Percentiles rank a stretch among this genome's conserved stretches.
Evolutionary conservation across 2,329 filamentous ascomycete genomes (phyloP).

Genomic region (Cordyceps militaris): DNA sequence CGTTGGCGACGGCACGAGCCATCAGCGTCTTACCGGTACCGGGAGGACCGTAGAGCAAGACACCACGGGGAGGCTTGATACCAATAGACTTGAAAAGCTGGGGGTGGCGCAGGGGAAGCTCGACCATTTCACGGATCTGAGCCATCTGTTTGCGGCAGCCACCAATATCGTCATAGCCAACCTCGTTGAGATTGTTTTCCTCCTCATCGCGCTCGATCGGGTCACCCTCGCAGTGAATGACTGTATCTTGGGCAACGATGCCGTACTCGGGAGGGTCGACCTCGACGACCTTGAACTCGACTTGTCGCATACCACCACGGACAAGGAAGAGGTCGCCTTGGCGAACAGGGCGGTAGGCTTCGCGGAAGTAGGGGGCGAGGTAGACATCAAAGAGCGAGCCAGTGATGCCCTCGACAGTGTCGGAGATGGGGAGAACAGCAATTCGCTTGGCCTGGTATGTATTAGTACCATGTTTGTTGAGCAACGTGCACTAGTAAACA

Average conservation of each 20-base stretch:
- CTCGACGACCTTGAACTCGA: conserved; percentile 99
- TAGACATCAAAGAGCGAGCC: conserved; percentile 98
- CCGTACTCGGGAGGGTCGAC: conserved; percentile 97
- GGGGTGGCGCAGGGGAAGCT: conserved; percentile 91
- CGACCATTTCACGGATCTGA: conserved; percentile 97
- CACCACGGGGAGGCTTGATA: conserved; percentile 98
- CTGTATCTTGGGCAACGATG: conserved; percentile 96
- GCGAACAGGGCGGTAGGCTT: conserved; percentile 94
- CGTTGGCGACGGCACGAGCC: conserved; percentile 97
- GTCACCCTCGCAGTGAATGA: conserved; percentile 98
- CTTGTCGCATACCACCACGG: conserved; percentile 95
- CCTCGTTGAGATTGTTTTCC: conserved; percentile 98
- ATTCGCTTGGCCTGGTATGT: conserved; percentile 83
- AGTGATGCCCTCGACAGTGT: conserved; percentile 95
- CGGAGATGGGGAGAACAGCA: conserved; percentile 93
- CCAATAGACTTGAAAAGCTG: conserved; percentile 99
- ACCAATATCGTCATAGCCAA: conserved; percentile 98
- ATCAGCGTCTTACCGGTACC: conserved; percentile 99
- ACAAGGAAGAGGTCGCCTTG: conserved; percentile 98
- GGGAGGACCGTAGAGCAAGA: conserved; percentile 90
- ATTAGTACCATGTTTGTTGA: conserved; percentile 20
- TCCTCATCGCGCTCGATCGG: conserved; percentile 94
- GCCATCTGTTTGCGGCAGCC: conserved; percentile 99
- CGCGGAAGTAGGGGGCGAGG: conserved; percentile 98
- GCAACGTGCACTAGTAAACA: conserved; percentile 31